Conservation (phyloP, 2,329 filamentous ascomycete genomes). For the Botrytis squamosa region DNA sequence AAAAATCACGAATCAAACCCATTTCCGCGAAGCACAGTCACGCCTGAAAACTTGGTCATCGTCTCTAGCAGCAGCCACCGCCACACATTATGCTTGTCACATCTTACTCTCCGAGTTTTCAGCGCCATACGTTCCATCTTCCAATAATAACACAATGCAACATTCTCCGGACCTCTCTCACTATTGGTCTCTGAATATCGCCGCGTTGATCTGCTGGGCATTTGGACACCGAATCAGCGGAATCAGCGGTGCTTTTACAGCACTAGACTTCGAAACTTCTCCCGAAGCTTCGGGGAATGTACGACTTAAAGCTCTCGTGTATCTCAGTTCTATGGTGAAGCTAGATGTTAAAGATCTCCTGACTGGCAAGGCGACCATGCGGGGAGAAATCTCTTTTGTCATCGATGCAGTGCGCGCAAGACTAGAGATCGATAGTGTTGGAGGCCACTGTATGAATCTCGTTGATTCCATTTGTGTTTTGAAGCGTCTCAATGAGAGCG, state of each 20-base stretch:
- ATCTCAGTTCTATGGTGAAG: slow-evolving; percentile 44
- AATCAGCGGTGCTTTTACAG: neutral
- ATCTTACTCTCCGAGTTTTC: slow-evolving; percentile 49
- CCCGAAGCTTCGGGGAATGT: slow-evolving; percentile 14
- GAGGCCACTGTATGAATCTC: slow-evolving; percentile 50
- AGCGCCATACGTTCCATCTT: slow-evolving; percentile 28
- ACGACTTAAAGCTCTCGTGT: slow-evolving; percentile 35
- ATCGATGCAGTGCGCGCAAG: slow-evolving; percentile 49
- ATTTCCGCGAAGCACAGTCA: slow-evolving; percentile 49
- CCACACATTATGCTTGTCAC: slow-evolving; percentile 51
- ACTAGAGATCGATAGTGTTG: slow-evolving; percentile 51
- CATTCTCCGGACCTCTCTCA: slow-evolving; percentile 43
- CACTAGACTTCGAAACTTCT: neutral
- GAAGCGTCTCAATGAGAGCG: slow-evolving; percentile 50
- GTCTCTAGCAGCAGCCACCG: slow-evolving; percentile 47
- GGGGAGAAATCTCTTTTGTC: slow-evolving; percentile 46
- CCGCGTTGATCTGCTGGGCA: slow-evolving; percentile 59
- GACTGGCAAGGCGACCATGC: slow-evolving; percentile 40
- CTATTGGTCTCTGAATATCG: slow-evolving; percentile 57
- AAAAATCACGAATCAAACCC: slow-evolving; percentile 48
- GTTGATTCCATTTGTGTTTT: slow-evolving; percentile 55
- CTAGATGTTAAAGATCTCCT: slow-evolving; percentile 44
- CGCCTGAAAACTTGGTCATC: slow-evolving; percentile 49
- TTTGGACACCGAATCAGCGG: slow-evolving; percentile 43
- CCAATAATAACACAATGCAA: neutral